A percentile compares a stretch with the other conserved stretches of the same genome.
These are phyloP conservation scores for Artemisia annua DNA, from an alignment of 129 eudicot genomes.

Conservation along the genomic window DNA sequence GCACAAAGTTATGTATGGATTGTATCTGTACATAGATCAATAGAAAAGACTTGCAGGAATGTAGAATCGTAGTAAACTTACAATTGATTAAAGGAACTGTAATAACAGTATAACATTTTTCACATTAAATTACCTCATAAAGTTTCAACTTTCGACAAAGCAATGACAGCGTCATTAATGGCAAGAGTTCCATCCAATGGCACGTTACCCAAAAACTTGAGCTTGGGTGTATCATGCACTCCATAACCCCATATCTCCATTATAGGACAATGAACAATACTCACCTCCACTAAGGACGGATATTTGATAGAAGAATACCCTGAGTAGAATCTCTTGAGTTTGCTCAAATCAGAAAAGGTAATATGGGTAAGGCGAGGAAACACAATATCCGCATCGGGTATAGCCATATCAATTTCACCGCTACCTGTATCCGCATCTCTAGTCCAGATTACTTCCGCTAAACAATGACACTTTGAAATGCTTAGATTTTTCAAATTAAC, in stretches of 20 bases:
- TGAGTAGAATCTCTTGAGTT: not conserved
- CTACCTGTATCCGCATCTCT: not conserved
- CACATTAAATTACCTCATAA: too few species aligned
- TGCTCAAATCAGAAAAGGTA: not conserved
- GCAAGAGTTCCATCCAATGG: not conserved
- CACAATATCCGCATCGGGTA: too few species aligned
- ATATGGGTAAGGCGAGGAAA: not conserved
- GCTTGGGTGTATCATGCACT: not conserved
- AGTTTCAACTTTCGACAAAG: too few species aligned
- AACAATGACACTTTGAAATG: not conserved
- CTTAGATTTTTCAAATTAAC: not conserved
- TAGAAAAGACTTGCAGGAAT: too few species aligned
- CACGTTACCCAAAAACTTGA: not conserved
- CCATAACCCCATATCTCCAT: not conserved
- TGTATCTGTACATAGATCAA: too few species aligned
- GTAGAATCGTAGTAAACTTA: too few species aligned
- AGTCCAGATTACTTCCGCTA: not conserved
- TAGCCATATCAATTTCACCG: not conserved
- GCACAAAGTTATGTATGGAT: too few species aligned
- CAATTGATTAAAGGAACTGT: too few species aligned
- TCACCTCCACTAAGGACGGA: not conserved
- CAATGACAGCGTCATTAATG: not conserved
- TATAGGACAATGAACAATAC: not conserved
- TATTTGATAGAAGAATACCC: not conserved
- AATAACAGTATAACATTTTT: too few species aligned